Evolutionary conservation across 148 eudicot genomes (phyloP).

Genomic region (Fagopyrum tataricum): DNA sequence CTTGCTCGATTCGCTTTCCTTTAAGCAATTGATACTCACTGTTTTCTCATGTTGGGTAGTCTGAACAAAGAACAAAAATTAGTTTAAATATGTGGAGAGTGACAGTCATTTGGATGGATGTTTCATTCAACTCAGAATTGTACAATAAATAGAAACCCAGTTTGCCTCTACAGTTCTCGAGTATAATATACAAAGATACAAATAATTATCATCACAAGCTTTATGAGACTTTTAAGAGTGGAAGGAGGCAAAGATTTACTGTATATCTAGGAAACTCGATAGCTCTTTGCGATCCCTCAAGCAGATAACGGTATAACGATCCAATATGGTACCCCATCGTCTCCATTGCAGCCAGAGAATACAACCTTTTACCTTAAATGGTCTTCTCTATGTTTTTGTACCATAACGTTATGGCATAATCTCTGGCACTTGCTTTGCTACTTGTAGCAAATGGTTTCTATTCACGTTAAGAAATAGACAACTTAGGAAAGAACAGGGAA

Average conservation of each 20-base stretch:
- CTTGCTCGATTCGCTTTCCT: not conserved
- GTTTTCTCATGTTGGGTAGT: too few relatives aligned
- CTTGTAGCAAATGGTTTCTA: not conserved
- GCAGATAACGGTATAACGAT: too few relatives aligned
- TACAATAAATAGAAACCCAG: not conserved
- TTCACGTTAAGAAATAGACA: not conserved
- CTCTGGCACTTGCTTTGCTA: not conserved
- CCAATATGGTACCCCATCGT: not conserved
- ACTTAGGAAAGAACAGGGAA: not conserved
- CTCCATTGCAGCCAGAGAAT: not conserved
- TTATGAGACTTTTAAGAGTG: constrained; percentile 7
- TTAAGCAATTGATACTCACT: not conserved
- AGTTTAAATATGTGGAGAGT: too few relatives aligned
- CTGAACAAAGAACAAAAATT: too few relatives aligned
- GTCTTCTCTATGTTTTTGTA: not conserved
- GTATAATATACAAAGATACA: constrained; percentile 7
- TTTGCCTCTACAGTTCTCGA: constrained; percentile 8
- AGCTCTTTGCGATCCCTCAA: not conserved
- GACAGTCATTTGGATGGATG: not conserved
- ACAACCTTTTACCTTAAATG: not conserved
- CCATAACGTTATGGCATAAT: not conserved
- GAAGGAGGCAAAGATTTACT: constrained; percentile 12
- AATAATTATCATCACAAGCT: constrained; percentile 3
- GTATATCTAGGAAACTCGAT: constrained; percentile 13
- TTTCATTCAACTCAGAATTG: not conserved